Percentiles rank a stretch among this genome's conserved stretches.
These are phyloP conservation scores for Fusarium irregulare DNA, from an alignment of 2,329 filamentous ascomycete genomes.

Conservation along the genomic window DNA sequence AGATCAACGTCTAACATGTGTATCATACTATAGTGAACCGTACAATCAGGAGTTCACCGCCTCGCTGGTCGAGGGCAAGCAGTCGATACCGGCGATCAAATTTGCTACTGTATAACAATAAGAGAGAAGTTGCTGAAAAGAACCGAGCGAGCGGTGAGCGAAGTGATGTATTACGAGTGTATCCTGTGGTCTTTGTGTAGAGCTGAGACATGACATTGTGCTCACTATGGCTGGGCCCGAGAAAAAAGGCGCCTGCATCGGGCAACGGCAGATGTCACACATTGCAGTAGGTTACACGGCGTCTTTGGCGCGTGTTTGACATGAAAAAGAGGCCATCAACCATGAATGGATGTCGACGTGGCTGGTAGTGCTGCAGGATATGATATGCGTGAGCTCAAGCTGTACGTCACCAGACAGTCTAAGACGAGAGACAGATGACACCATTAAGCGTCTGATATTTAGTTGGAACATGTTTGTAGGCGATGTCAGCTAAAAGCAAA, in stretches of 20 bases:
- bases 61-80: slow-evolving; percentile 34
- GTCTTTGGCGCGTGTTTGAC: slow-evolving; percentile 15
- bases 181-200: background rate
- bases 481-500: background rate
- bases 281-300: slow-evolving; percentile 4
- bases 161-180: slow-evolving; percentile 23
- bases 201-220: slow-evolving; percentile 23
- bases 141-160: slow-evolving; percentile 29
- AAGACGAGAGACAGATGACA: slow-evolving; percentile 1
- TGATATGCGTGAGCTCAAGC: slow-evolving; percentile 8
- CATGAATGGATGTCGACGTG: slow-evolving; percentile 29
- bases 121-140: background rate
- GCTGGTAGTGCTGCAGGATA: slow-evolving; percentile 24
- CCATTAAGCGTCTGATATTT: background rate
- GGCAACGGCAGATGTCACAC: slow-evolving; percentile 13
- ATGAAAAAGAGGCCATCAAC: slow-evolving; percentile 1
- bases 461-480: background rate
- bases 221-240: slow-evolving; percentile 17
- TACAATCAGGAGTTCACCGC: slow-evolving; percentile 31
- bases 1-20: slow-evolving; percentile 35
- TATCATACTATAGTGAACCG: slow-evolving; percentile 4
- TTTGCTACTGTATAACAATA: background rate
- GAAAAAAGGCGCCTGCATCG: slow-evolving; percentile 19
- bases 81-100: slow-evolving; percentile 31
- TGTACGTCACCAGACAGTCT: slow-evolving; percentile 28